Conservation (phyloP, 371 early-diverging fungal genomes). For the Saksenaea vasiformis region DNA sequence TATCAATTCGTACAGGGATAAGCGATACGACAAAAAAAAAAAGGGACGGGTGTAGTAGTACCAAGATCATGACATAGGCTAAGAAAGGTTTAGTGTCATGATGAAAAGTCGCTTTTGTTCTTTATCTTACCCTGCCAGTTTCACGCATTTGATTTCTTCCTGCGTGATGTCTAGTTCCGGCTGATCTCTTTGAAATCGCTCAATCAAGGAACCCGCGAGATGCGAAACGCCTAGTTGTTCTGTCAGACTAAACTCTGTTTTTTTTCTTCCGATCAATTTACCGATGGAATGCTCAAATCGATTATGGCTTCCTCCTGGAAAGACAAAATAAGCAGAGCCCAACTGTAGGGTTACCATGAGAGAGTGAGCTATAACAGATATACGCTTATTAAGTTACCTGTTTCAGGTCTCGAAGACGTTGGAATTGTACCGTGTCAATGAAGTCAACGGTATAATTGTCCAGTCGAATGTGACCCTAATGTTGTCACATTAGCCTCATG, state of each 20-base stretch:
- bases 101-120: neutral
- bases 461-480: conserved; percentile 81
- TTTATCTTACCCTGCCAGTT: conserved; percentile 76
- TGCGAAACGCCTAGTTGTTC: conserved; percentile 69
- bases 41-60: conserved; percentile 17
- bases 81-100: neutral
- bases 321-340: conserved; percentile 81
- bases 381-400: conserved; percentile 58
- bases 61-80: conserved; percentile 92
- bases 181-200: conserved; percentile 70
- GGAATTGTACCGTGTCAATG: conserved; percentile 95
- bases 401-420: conserved; percentile 86
- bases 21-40: neutral
- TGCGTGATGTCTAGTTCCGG: conserved; percentile 81
- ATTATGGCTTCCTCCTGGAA: conserved; percentile 92
- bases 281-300: conserved; percentile 91
- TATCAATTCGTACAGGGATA: conserved; percentile 11
- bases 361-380: neutral
- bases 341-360: conserved; percentile 23
- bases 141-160: conserved; percentile 83
- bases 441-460: conserved; percentile 68
- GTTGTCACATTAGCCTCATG: neutral
- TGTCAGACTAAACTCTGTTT: neutral
- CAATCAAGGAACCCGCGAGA: conserved; percentile 76
- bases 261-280: conserved; percentile 17